Base-by-base conservation (phyloP, 306 rosid species). In the Fragaria iinumae region DNA sequence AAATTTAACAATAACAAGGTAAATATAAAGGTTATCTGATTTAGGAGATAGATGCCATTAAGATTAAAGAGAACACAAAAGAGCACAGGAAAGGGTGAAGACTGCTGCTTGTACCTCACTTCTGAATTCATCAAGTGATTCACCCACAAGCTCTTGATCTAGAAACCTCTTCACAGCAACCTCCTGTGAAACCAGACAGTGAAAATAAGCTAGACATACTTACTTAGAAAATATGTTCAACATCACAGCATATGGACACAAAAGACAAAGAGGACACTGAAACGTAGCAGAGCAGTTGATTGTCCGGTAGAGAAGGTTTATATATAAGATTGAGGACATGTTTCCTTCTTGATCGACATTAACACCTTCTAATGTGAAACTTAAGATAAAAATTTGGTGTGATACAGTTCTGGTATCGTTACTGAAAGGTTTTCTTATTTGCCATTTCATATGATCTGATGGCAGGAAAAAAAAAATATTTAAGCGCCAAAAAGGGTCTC, bases 111-210 rank as follows among this genome's bases (percentile, higher is more conserved):
- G 67, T 86, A 95, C 98, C 96, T 95, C 98, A 79, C 90, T 95
- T 83, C 80, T 88, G 90, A 95, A 92, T 84, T 92, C 98, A 79
- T 87, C 98, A 73, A 95, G 97, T 72, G 93, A 81, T 87, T 89
- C 96, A n/a, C 97, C 97, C 47, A 84, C 80, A 75, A 95, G 84
- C 60, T 82, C 95, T 90, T 95, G 98, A 86, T 95, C 88, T 27
- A 95, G 87, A 89, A 95, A 95, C 80, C 84, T 89, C 88, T 95
- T 95, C 32, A 95, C 98, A 71, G 96, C 98, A 84, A 95, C 93
- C 83, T 95, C 98, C 98, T 95, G 77, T 50, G 69, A 62, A 80
- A 74, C 49, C 86, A 79, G 71, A 79, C 66, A 74, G 77, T 27
- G 23, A 62, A 73, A 75, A 71, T 63, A 27, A 67, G 63, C 39